Evolutionary conservation across 495 filamentous ascomycete genomes (phyloP).

Genomic region (Daldinia bambusicola): DNA sequence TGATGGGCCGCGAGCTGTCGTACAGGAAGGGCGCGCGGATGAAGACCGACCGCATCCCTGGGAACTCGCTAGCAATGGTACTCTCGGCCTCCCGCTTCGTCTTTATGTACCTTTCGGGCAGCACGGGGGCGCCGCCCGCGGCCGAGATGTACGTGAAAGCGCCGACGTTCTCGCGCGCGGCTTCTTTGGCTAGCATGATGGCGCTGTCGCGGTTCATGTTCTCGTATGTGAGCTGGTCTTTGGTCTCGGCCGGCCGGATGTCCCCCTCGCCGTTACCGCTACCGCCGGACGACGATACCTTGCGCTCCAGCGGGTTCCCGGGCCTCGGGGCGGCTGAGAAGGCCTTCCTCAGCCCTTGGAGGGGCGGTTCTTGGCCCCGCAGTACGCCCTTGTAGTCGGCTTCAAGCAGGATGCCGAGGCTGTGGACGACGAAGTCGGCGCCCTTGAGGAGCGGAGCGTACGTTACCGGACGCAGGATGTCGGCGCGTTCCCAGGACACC

Average conservation of each 20-base stretch:
- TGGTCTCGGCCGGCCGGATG: constrained; percentile 69
- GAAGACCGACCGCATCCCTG: constrained; percentile 80
- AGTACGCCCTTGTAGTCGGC: constrained; percentile 97
- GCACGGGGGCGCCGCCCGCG: constrained; percentile 80
- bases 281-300: constrained; percentile 47
- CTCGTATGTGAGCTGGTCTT: constrained; percentile 91
- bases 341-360: constrained; percentile 77
- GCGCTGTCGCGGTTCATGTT: constrained; percentile 93
- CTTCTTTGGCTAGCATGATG: constrained; percentile 86
- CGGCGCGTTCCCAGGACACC: constrained; percentile 86
- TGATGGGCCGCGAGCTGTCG: constrained; percentile 82
- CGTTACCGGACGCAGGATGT: constrained; percentile 82
- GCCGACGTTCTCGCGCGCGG: constrained; percentile 67
- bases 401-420: constrained; percentile 95
- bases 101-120: constrained; percentile 85
- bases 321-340: constrained; percentile 64
- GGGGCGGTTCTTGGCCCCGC: constrained; percentile 78
- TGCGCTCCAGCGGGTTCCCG: constrained; percentile 71
- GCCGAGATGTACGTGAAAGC: constrained; percentile 90
- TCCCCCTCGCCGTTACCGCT: constrained; percentile 58
- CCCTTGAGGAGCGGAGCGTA: constrained; percentile 77
- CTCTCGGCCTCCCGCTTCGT: constrained; percentile 93
- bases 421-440: constrained; percentile 88
- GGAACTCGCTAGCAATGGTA: constrained; percentile 75
- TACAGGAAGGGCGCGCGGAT: constrained; percentile 89